Evolutionary conservation across 352 stramenopile species (phyloP).

Genomic region (Globisporangium splendens): DNA sequence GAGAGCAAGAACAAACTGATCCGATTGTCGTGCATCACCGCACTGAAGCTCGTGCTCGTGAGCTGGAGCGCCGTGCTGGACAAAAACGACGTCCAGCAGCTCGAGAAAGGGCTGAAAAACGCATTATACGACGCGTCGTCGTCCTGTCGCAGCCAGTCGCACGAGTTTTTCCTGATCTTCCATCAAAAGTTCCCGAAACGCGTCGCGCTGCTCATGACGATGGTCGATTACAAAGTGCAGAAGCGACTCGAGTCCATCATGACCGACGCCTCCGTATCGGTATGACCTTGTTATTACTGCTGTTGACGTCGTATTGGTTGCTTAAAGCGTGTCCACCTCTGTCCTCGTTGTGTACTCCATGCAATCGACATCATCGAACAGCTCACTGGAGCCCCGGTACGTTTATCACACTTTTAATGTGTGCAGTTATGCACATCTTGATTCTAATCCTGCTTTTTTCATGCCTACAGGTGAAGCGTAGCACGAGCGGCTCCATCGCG

Average conservation of each 20-base stretch:
- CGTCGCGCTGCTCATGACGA: constrained; percentile 52
- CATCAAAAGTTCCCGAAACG: constrained; percentile 79
- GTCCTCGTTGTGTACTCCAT: no score
- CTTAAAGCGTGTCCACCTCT: neutral
- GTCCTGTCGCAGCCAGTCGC: constrained; percentile 58
- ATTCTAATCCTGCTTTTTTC: no score
- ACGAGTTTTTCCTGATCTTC: constrained; percentile 70
- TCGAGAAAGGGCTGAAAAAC: constrained; percentile 71
- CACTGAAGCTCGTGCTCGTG: constrained; percentile 43
- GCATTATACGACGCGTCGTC: constrained; percentile 78
- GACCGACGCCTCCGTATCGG: constrained; percentile 8
- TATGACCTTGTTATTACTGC: neutral
- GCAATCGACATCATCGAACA: neutral
- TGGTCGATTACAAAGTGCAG: constrained; percentile 83
- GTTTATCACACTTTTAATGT: neutral
- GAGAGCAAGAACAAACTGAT: constrained; percentile 85
- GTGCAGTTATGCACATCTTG: no score
- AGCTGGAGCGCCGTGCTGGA: constrained; percentile 75
- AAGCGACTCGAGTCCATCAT: constrained; percentile 71
- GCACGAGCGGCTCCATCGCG: constrained; percentile 16
- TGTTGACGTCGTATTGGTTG: neutral
- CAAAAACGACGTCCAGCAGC: constrained; percentile 75
- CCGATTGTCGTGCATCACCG: constrained; percentile 66
- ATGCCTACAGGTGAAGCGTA: constrained; percentile 5
- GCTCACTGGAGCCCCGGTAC: constrained; percentile 8